phyloP scores from a whole-genome alignment of 768 basidiomycete species.

The Tubosaeta brunneosetosa region DNA sequence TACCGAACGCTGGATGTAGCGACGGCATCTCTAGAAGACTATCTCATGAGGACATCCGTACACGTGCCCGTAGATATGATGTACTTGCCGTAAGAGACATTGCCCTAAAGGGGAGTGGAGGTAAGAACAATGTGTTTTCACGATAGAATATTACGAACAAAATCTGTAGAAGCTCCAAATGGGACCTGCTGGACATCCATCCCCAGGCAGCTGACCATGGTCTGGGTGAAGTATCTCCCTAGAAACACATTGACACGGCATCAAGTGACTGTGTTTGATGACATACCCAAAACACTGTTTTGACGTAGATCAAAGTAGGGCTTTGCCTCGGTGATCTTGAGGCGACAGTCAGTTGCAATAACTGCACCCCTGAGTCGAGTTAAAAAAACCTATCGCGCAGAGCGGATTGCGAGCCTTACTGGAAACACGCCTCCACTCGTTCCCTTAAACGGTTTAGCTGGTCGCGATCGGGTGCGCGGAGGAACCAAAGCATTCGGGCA shows the following conservation, averaged over 20 bases:
- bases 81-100: slow-evolving; percentile 61
- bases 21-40: slow-evolving; percentile 49
- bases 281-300: slow-evolving; percentile 51
- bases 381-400: slow-evolving; percentile 1
- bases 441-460: slow-evolving; percentile 52
- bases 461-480: slow-evolving; percentile 59
- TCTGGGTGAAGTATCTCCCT: slow-evolving; percentile 54
- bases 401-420: slow-evolving; percentile 40
- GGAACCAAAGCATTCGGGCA: slow-evolving; percentile 66
- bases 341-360: slow-evolving; percentile 54
- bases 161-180: slow-evolving; percentile 68
- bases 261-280: not conserved
- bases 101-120: slow-evolving; percentile 47
- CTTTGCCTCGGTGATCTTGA: slow-evolving; percentile 38
- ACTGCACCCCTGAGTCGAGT: slow-evolving; percentile 53
- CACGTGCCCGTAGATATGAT: slow-evolving; percentile 8
- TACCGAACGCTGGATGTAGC: slow-evolving; percentile 61
- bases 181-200: slow-evolving; percentile 33
- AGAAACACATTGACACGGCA: slow-evolving; percentile 6
- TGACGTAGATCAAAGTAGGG: slow-evolving; percentile 57
- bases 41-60: slow-evolving; percentile 12
- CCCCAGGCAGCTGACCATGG: slow-evolving; percentile 43
- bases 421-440: slow-evolving; percentile 65
- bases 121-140: slow-evolving; percentile 1
- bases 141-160: slow-evolving; percentile 44